Evolutionary conservation across 2,329 filamentous ascomycete genomes (phyloP).

Genomic region (Aspergillus alliaceus): DNA sequence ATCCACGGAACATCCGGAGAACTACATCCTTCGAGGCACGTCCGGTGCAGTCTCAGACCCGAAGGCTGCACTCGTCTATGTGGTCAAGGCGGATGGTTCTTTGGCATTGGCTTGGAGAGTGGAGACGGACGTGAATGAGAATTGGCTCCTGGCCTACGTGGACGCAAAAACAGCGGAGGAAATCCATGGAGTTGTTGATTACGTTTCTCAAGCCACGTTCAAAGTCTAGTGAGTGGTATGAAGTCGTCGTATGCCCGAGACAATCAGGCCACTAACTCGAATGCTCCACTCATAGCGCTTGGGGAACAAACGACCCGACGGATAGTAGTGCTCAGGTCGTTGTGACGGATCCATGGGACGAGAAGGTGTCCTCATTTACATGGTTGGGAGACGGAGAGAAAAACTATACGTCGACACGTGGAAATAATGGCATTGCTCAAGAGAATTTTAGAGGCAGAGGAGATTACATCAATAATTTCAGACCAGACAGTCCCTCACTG

Average conservation of each 20-base stretch:
- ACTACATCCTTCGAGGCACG: conserved; percentile 6
- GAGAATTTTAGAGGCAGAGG: conserved; percentile 5
- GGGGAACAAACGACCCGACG: conserved; percentile 14
- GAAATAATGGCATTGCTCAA: conserved; percentile 18
- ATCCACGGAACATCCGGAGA: neutral
- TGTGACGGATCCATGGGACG: conserved; percentile 12
- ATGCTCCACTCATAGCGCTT: neutral
- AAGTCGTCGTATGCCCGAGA: neutral
- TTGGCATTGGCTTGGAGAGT: conserved; percentile 12
- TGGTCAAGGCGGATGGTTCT: neutral
- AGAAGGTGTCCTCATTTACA: conserved; percentile 2
- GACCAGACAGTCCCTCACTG: conserved; percentile 2
- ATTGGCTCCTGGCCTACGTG: conserved; percentile 15
- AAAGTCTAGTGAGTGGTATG: conserved; percentile 15
- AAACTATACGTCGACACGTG: conserved; percentile 11
- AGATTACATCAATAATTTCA: conserved; percentile 7
- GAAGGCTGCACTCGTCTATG: conserved; percentile 10
- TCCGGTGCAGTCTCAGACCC: conserved; percentile 11
- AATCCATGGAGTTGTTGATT: conserved; percentile 15
- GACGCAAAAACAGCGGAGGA: conserved; percentile 7
- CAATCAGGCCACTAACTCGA: neutral
- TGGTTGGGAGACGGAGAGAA: conserved; percentile 12
- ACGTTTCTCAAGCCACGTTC: conserved; percentile 12
- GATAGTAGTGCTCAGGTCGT: conserved; percentile 6
- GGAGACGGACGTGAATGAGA: conserved; percentile 11